These are phyloP conservation scores for Toxoplasma gondii DNA, from an alignment of 169 alveolate species.

Conservation along the genomic window DNA sequence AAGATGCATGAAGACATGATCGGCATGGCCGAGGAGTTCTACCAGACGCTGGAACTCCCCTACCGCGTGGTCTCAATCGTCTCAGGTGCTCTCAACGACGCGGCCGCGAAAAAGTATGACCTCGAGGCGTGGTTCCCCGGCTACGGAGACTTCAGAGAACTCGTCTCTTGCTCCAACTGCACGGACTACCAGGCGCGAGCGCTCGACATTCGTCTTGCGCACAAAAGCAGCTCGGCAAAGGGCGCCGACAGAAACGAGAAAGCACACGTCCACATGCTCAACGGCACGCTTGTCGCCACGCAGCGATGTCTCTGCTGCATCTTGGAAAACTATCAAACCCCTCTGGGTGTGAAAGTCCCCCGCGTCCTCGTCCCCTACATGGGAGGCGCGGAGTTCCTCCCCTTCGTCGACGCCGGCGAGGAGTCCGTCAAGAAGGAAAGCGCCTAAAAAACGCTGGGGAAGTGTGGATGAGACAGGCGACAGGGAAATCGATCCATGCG, in stretches of 20 bases:
- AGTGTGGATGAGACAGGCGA: not conserved
- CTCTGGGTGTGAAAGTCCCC: slow-evolving; percentile 67
- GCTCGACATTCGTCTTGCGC: slow-evolving; percentile 67
- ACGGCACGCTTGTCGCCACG: slow-evolving; percentile 98
- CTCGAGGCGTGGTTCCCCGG: slow-evolving; percentile 99
- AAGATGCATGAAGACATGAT: slow-evolving; percentile 95
- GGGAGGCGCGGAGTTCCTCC: slow-evolving; percentile 71
- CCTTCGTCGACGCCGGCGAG: slow-evolving; percentile 45
- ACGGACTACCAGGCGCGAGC: slow-evolving; percentile 95
- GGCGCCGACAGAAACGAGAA: slow-evolving; percentile 11
- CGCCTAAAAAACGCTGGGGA: not conserved
- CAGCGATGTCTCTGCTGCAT: slow-evolving; percentile 90
- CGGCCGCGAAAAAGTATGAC: slow-evolving; percentile 99
- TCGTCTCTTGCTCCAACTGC: slow-evolving; percentile 99
- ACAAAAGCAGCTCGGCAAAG: slow-evolving; percentile 7
- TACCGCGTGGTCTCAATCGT: slow-evolving; percentile 96
- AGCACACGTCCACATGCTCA: slow-evolving; percentile 93
- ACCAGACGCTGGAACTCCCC: slow-evolving; percentile 93
- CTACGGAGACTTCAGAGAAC: slow-evolving; percentile 95
- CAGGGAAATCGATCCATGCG: not conserved
- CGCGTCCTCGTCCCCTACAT: slow-evolving; percentile 72
- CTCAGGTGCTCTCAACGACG: slow-evolving; percentile 99
- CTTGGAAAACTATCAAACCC: slow-evolving; percentile 75
- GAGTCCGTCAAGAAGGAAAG: not conserved
- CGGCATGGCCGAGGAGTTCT: slow-evolving; percentile 95